Conservation (phyloP, 345 rosid species). For the Salix suchowensis region DNA sequence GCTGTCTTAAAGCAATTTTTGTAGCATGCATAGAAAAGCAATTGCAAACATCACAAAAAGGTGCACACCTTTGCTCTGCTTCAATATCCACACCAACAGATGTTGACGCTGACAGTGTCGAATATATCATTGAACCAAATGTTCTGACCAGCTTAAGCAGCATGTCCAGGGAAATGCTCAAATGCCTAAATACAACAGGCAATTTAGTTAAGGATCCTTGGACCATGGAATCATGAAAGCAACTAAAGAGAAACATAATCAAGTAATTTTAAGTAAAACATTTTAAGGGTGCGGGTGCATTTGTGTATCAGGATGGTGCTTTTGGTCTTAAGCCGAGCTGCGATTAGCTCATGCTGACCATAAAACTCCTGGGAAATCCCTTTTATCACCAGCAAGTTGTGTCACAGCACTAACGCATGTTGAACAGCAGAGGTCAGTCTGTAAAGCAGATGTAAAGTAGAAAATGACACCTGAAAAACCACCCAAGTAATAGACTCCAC, state of each 20-base stretch:
- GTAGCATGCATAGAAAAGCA: not conserved
- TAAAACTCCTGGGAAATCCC: no score
- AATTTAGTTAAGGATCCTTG: not conserved
- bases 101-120: conserved; percentile 70
- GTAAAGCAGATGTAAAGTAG: no score
- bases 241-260: not conserved
- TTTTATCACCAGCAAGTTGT: no score
- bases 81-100: conserved; percentile 95
- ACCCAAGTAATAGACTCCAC: no score
- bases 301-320: no score
- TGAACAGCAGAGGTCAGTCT: no score
- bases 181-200: conserved; percentile 53
- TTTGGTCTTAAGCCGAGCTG: no score
- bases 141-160: conserved; percentile 84
- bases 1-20: not conserved
- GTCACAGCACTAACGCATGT: no score
- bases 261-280: not conserved
- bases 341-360: no score
- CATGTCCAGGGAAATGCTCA: conserved; percentile 72
- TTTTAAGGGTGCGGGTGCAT: no score
- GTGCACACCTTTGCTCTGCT: conserved; percentile 83
- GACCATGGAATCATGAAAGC: not conserved
- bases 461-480: no score
- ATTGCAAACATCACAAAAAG: conserved; percentile 1
- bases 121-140: conserved; percentile 73